phyloP scores from a whole-genome alignment of 1,284 basidiomycete species.

The Boletus semigastroideus region DNA sequence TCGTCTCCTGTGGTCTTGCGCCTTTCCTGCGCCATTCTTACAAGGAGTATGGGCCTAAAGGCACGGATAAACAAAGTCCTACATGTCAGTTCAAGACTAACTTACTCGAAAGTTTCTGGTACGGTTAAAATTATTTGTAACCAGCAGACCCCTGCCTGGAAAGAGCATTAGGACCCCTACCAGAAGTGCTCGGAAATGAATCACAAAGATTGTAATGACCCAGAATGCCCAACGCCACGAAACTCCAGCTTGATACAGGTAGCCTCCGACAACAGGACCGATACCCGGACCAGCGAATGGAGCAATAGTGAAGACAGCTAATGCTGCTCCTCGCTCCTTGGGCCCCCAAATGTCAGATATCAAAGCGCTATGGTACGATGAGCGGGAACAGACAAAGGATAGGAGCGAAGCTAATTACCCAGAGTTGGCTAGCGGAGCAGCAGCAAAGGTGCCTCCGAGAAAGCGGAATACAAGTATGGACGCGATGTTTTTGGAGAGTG shows the following conservation, averaged over 20 bases:
- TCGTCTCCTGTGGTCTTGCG: slow-evolving; percentile 62
- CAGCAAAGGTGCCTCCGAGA: slow-evolving; percentile 57
- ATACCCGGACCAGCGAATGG: slow-evolving; percentile 76
- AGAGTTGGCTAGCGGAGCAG: slow-evolving; percentile 44
- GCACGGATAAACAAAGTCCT: not conserved
- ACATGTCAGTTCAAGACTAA: not conserved
- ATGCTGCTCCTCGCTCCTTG: slow-evolving; percentile 64
- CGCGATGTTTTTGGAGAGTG: slow-evolving; percentile 56
- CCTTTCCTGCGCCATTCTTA: slow-evolving; percentile 40
- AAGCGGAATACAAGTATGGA: slow-evolving; percentile 66
- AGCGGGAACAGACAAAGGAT: not conserved
- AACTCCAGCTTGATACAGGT: slow-evolving; percentile 43
- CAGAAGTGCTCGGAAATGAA: slow-evolving; percentile 18
- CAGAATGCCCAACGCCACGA: slow-evolving; percentile 80
- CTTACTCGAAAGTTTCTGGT: slow-evolving; percentile 70
- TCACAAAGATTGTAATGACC: slow-evolving; percentile 64
- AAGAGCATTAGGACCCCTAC: slow-evolving; percentile 1
- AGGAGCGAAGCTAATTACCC: slow-evolving; percentile 38
- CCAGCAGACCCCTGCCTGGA: slow-evolving; percentile 43
- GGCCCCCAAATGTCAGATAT: slow-evolving; percentile 71
- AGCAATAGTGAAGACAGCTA: slow-evolving; percentile 68
- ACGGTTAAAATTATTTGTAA: slow-evolving; percentile 63
- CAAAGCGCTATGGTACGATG: slow-evolving; percentile 37
- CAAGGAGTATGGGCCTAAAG: slow-evolving; percentile 55
- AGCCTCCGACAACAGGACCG: slow-evolving; percentile 66